Conservation (phyloP, 2,329 filamentous ascomycete genomes). For the Penicillium sclerotiorum region DNA sequence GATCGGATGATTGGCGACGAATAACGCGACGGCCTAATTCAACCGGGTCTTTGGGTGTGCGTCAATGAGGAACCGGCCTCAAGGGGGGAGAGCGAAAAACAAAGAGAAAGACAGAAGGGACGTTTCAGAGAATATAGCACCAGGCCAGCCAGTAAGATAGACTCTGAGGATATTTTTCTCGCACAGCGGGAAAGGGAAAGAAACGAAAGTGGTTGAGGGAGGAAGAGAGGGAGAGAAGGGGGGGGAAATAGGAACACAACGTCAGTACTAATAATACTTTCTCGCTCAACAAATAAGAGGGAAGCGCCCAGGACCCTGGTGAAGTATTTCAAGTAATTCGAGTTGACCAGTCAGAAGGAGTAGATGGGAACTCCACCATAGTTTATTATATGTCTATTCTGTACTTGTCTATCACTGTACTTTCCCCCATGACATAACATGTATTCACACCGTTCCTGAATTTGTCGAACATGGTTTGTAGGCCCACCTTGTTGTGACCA, state of each 20-base stretch:
- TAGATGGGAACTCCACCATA: not conserved
- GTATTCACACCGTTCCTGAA: conserved; percentile 4
- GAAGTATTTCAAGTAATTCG: too few relatives aligned
- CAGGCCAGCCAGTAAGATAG: conserved; percentile 38
- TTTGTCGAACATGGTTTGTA: too few relatives aligned
- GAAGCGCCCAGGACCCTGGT: conserved; percentile 9
- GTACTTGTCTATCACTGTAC: not conserved
- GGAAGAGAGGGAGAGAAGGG: conserved; percentile 14
- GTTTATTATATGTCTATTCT: not conserved
- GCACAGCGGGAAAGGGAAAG: conserved; percentile 38
- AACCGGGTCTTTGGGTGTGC: conserved; percentile 21
- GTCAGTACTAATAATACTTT: conserved; percentile 25
- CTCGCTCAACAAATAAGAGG: not conserved
- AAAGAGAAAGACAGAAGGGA: conserved; percentile 34
- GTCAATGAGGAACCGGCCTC: conserved; percentile 43
- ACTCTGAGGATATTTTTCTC: conserved; percentile 32
- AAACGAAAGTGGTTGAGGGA: conserved; percentile 27
- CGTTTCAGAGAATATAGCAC: conserved; percentile 30
- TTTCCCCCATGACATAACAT: conserved; percentile 2
- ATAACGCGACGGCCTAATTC: conserved; percentile 13
- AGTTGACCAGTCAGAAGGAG: conserved; percentile 3
- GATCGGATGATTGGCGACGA: conserved; percentile 14
- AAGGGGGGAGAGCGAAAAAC: conserved; percentile 29
- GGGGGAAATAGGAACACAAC: conserved; percentile 19
- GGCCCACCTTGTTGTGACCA: too few relatives aligned